Evolutionary conservation across 257 asterid species (phyloP), one percentile per base, ranked within the genome.

Genomic region (Eustoma russellianum): DNA sequence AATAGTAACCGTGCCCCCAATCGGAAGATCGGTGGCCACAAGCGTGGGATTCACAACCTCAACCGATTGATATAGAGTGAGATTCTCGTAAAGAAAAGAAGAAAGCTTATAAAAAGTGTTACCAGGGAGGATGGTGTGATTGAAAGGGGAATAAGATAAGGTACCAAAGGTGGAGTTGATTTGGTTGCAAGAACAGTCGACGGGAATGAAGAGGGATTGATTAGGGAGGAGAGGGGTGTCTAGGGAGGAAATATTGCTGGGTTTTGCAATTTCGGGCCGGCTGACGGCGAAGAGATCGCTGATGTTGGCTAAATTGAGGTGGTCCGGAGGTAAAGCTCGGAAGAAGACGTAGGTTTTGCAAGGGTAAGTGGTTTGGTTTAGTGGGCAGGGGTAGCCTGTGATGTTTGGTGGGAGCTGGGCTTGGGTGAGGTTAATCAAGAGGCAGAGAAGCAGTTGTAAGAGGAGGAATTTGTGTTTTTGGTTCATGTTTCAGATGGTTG

Each of bases 221-320:
- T 65, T 73, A 12, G 79, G 70, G 51, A 61, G 35, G 41, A 92
- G 85, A 28, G 86, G 71, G 30, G 81, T 3, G 48, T 50, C 38
- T 5, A 76, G 75, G 10, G 66, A 33, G 8, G 94, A 77, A 38
- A 92, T 81, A 46, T 79, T 92, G 70, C 94, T 92, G 0, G 97
- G 83, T 0, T 53, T 63, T 0, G 97, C 64, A 5, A 92, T 92
- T 83, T 60, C 61, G 51, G 66, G 75, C 10, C 98, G 85, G 72
- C 94, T 82, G 53, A 82, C 69, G 13, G 93, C 67, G 83, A 92
- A 92, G 28, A 88, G 91, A 19, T 88, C 98, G 19, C 81, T 86
- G 13, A 88, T 62, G 60, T 92, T 62, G 57, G 97, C 98, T 17
- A 92, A 55, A 52, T 92, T 86, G 38, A 79, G 85, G 35, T 63